These are phyloP conservation scores for Haplosporangium sp. DNA, from an alignment of 371 early-diverging fungal genomes.

Conservation along the genomic window DNA sequence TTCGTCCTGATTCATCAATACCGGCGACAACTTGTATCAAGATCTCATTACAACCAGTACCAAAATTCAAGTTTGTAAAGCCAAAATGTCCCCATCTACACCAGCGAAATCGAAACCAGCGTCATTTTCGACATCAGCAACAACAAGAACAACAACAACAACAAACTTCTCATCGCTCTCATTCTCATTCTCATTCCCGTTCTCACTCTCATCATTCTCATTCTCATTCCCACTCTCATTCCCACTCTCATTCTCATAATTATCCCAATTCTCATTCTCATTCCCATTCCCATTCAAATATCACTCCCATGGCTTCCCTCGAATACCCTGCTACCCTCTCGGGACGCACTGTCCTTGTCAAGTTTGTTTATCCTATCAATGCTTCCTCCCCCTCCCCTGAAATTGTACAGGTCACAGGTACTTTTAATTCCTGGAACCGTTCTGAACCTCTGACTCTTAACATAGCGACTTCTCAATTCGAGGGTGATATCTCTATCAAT, in stretches of 20 bases:
- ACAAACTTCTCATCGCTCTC: not conserved
- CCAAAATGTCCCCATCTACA: conserved; percentile 45
- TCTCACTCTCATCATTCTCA: conserved; percentile 20
- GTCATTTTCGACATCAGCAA: conserved; percentile 36
- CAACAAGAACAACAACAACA: conserved; percentile 27
- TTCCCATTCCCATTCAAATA: conserved; percentile 8
- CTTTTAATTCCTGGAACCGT: conserved; percentile 44
- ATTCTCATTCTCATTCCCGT: conserved; percentile 15
- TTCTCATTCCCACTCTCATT: conserved; percentile 15
- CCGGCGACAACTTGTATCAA: conserved; percentile 46
- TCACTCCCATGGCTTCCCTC: conserved; percentile 18
- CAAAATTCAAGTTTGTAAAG: conserved; percentile 38
- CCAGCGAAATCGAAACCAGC: conserved; percentile 31
- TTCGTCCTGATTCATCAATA: conserved; percentile 45
- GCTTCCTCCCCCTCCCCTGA: conserved; percentile 6
- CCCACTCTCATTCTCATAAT: conserved; percentile 1
- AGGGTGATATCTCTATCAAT: conserved; percentile 18
- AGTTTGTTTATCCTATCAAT: conserved; percentile 24
- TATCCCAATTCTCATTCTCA: not conserved
- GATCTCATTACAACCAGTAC: conserved; percentile 50
- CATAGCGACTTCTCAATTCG: conserved; percentile 17
- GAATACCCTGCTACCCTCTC: conserved; percentile 12
- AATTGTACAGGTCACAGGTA: conserved; percentile 38
- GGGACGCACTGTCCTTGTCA: conserved; percentile 14
- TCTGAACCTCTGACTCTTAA: conserved; percentile 24